Base-by-base conservation (phyloP, 2,329 filamentous ascomycete genomes). In the Exophiala sp. region DNA sequence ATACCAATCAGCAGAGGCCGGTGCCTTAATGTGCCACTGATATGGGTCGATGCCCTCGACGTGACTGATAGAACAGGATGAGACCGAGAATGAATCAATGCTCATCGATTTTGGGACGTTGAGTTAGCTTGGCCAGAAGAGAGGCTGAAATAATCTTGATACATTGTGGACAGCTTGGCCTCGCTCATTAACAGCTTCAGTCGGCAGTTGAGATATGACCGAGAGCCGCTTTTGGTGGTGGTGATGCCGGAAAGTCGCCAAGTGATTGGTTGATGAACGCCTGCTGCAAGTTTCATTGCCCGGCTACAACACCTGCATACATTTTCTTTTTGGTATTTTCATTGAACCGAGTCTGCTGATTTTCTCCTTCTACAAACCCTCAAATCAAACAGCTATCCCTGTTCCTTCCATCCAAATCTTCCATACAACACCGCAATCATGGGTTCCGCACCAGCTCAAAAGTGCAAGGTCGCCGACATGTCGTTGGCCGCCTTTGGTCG, bases 401-500 rank as follows among this genome's bases (percentile, higher is more conserved):
- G 10, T 39, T 36, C 32, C 16, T 21, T n/a, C 16, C 10, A 32
- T 38, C 5, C 10, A 5, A 12, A 12, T 8, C 20, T 11, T 32
- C 20, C 33, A 33, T 20, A 33, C 32, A 29, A 39, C 24, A 53
- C 45, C 52, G 38, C 49, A 47, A 60, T 46, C 60, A 84, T 84
- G 82, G 73, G 69, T 35, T 65, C 69, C 82, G 88, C 89, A 70
- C 91, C 91, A 78, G 91, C 91, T 72, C 79, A 86, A 77, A 92
- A 89, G 78, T 95, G 90, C 87, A 96, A 96, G 89, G 92, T 99
- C 80, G 91, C 92, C 72, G 94, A 97, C 84, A 88, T 97, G 75
- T 89, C 88, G 74, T 87, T 97, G 73, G 92, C 94, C 72, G 94
- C 94, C 77, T 97, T 99, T 73, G 94, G 94, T 78, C 91, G 94